Percentiles rank a stretch among this genome's conserved stretches.
Evolutionary conservation across 257 asterid species (phyloP).

Genomic region (Salvia rosmarinus): DNA sequence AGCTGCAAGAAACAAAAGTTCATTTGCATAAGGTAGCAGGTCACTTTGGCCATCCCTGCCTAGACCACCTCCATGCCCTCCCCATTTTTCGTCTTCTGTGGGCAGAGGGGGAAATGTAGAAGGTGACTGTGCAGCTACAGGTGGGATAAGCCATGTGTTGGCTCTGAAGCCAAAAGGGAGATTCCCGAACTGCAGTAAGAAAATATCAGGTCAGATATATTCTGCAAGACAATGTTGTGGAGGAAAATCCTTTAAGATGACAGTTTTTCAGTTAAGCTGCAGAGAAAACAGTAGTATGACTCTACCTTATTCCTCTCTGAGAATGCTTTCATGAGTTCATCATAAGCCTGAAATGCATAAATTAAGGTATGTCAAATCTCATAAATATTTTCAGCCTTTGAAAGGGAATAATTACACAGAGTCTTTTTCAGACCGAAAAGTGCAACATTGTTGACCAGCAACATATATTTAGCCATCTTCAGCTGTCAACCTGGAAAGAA

Average conservation of each 20-base stretch:
- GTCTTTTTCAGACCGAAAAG: background rate
- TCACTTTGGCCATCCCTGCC: slow-evolving; percentile 89
- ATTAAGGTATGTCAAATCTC: slow-evolving; percentile 34
- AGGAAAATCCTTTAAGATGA: slow-evolving; percentile 15
- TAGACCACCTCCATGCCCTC: slow-evolving; percentile 96
- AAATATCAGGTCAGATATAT: slow-evolving; percentile 12
- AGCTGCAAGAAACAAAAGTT: slow-evolving; percentile 73
- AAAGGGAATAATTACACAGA: background rate
- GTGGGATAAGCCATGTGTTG: slow-evolving; percentile 97
- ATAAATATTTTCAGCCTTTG: slow-evolving; percentile 13
- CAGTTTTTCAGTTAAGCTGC: slow-evolving; percentile 23
- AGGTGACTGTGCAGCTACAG: slow-evolving; percentile 75
- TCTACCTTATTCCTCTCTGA: slow-evolving; percentile 92
- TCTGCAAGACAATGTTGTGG: slow-evolving; percentile 16
- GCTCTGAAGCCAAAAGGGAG: slow-evolving; percentile 95
- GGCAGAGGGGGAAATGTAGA: slow-evolving; percentile 83
- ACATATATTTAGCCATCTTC: slow-evolving; percentile 5
- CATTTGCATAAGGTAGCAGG: slow-evolving; percentile 81
- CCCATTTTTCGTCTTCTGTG: slow-evolving; percentile 91
- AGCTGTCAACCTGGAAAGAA: slow-evolving; percentile 16
- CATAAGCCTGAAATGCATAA: slow-evolving; percentile 72
- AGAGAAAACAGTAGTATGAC: slow-evolving; percentile 14
- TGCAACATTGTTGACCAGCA: slow-evolving; percentile 14
- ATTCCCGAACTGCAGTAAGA: slow-evolving; percentile 78
- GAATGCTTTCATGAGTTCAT: slow-evolving; percentile 91